Percentiles rank a stretch among this genome's conserved stretches.
phyloP scores from a whole-genome alignment of 2,329 filamentous ascomycete species.

The Phyllosticta citrichinensis region DNA sequence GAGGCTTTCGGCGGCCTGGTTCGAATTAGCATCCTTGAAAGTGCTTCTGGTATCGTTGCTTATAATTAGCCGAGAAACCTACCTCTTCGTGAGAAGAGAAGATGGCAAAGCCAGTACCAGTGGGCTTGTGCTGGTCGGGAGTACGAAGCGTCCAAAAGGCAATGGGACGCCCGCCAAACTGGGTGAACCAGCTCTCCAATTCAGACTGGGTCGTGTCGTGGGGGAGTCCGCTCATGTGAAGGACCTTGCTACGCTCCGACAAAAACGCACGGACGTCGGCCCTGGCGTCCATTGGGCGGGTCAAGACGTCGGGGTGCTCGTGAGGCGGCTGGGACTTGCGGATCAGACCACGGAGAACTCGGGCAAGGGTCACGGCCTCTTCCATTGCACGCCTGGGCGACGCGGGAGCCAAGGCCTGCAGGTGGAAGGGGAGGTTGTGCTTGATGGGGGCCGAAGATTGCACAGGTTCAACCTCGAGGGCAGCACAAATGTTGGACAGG shows the following conservation, averaged over 20 bases:
- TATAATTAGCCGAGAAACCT: slow-evolving; percentile 30
- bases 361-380: slow-evolving; percentile 86
- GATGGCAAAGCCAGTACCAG: slow-evolving; percentile 92
- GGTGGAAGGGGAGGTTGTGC: slow-evolving; percentile 94
- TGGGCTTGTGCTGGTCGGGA: slow-evolving; percentile 98
- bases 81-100: slow-evolving; percentile 99
- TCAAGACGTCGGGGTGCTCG: slow-evolving; percentile 90
- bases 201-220: slow-evolving; percentile 98
- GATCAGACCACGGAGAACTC: slow-evolving; percentile 84
- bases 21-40: slow-evolving; percentile 9
- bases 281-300: slow-evolving; percentile 89
- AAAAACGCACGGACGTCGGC: slow-evolving; percentile 95
- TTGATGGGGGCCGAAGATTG: slow-evolving; percentile 97
- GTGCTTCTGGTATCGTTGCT: not conserved
- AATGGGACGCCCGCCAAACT: slow-evolving; percentile 94
- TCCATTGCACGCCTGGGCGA: slow-evolving; percentile 96
- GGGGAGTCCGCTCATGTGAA: slow-evolving; percentile 94
- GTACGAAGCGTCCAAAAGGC: slow-evolving; percentile 98
- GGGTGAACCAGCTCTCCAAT: slow-evolving; percentile 98
- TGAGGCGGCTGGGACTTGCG: slow-evolving; percentile 91
- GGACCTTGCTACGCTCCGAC: slow-evolving; percentile 91
- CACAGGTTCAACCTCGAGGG: slow-evolving; percentile 93
- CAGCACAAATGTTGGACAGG: slow-evolving; percentile 94
- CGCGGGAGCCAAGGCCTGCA: slow-evolving; percentile 89
- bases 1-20: slow-evolving; percentile 84